A percentile compares a stretch with the other conserved stretches of the same genome.
These are phyloP conservation scores for Auriscalpium microsporum DNA, from an alignment of 768 basidiomycete genomes.

Conservation along the genomic window DNA sequence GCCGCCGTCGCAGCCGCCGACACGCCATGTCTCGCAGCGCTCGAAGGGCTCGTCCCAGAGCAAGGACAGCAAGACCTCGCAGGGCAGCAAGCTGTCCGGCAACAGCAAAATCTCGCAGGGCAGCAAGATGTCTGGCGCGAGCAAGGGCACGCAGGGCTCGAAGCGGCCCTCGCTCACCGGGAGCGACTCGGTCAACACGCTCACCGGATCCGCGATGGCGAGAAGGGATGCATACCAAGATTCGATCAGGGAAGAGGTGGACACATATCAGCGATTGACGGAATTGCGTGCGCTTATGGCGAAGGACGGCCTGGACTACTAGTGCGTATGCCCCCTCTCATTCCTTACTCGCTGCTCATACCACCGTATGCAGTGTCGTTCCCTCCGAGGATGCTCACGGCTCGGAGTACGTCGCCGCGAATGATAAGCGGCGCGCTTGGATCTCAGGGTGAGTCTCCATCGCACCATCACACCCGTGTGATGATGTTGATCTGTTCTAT, in stretches of 20 bases:
- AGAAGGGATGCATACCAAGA: conserved; percentile 19
- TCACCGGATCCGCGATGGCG: conserved; percentile 16
- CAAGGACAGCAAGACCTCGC: background rate
- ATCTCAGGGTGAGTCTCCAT: conserved; percentile 56
- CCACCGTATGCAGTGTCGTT: conserved; percentile 41
- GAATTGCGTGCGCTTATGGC: conserved; percentile 15
- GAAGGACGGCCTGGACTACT: conserved; percentile 15
- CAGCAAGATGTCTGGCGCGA: conserved; percentile 10
- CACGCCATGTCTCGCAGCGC: conserved; percentile 11
- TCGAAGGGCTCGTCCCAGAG: conserved; percentile 9
- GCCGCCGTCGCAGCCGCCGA: conserved; percentile 1
- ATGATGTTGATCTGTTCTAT: background rate
- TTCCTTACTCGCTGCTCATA: conserved; percentile 1
- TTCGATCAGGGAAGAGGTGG: conserved; percentile 11
- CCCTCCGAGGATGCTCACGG: conserved; percentile 78
- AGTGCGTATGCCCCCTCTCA: conserved; percentile 2
- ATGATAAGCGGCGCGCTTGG: conserved; percentile 72
- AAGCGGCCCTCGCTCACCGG: conserved; percentile 10
- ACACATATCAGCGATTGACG: conserved; percentile 14
- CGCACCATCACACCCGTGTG: background rate
- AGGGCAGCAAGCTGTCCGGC: background rate
- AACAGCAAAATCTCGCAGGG: conserved; percentile 5
- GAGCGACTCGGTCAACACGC: conserved; percentile 15
- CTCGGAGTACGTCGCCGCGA: conserved; percentile 71
- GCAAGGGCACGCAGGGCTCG: conserved; percentile 7